These are phyloP conservation scores for Psilocybe cubensis DNA, from an alignment of 768 basidiomycete genomes.

Conservation along the genomic window DNA sequence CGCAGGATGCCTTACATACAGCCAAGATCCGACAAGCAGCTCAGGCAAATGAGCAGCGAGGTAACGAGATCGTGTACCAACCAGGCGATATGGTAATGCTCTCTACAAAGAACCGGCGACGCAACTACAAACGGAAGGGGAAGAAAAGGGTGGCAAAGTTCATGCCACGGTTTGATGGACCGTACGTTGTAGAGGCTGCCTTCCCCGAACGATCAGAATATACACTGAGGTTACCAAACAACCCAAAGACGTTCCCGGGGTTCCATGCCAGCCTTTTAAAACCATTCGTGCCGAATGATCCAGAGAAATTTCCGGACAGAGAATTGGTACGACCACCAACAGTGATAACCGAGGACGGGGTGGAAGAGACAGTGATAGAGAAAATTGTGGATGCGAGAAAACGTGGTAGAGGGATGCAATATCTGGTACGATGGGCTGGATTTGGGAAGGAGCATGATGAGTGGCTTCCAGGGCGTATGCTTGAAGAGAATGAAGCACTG, in stretches of 20 bases:
- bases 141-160: constrained; percentile 41
- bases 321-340: background rate
- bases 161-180: constrained; percentile 41
- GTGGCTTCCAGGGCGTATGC: constrained; percentile 26
- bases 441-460: constrained; percentile 29
- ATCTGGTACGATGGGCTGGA: constrained; percentile 34
- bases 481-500: constrained; percentile 26
- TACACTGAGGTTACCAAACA: constrained; percentile 32
- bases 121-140: constrained; percentile 32
- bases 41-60: constrained; percentile 31
- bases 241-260: constrained; percentile 23
- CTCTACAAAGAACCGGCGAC: constrained; percentile 31
- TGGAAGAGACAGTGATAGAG: constrained; percentile 25
- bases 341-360: constrained; percentile 1
- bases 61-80: constrained; percentile 21
- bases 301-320: constrained; percentile 27
- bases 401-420: constrained; percentile 30
- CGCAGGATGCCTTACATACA: constrained; percentile 1
- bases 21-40: constrained; percentile 28
- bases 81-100: constrained; percentile 41
- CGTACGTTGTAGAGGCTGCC: constrained; percentile 16
- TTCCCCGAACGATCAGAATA: constrained; percentile 24
- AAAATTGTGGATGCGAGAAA: constrained; percentile 27
- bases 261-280: constrained; percentile 39
- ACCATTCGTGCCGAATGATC: constrained; percentile 31